Evolutionary conservation across 164 flowering plant species (phyloP).

Genomic region (Protea cynaroides): DNA sequence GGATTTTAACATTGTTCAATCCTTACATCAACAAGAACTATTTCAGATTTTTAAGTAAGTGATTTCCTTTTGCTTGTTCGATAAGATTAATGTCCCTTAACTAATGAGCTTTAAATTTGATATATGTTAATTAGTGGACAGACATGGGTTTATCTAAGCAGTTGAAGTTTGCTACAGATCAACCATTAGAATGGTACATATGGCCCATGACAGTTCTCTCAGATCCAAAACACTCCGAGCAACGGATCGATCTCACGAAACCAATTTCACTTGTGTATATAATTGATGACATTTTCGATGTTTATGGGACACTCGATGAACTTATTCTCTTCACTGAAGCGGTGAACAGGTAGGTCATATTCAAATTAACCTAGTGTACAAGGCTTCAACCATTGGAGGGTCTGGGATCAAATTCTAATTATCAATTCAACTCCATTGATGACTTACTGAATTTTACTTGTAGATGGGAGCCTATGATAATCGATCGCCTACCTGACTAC

Average conservation of each 20-base stretch:
- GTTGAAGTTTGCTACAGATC: constrained; percentile 17
- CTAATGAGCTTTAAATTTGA: background rate
- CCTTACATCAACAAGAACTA: constrained; percentile 17
- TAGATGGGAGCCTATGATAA: background rate
- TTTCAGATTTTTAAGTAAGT: background rate
- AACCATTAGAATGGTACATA: constrained; percentile 17
- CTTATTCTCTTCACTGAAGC: constrained; percentile 16
- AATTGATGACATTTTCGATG: constrained; percentile 25
- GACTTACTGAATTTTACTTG: no score
- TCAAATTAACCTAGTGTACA: no score
- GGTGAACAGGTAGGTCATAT: constrained; percentile 7
- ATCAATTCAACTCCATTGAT: no score
- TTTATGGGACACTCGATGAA: constrained; percentile 20
- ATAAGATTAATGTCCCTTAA: background rate
- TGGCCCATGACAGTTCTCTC: constrained; percentile 15
- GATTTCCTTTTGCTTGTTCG: background rate
- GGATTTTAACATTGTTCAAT: constrained; percentile 24
- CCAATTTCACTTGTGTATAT: constrained; percentile 9
- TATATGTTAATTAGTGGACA: constrained; percentile 14
- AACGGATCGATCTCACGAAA: constrained; percentile 17
- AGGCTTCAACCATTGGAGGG: no score
- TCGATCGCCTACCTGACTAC: background rate
- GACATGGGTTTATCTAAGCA: constrained; percentile 8
- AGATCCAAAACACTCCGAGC: constrained; percentile 15
- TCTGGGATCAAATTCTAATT: no score